These are phyloP conservation scores for Physocladia obscura DNA, from an alignment of 192 early-diverging fungal species.

Conservation along the genomic window DNA sequence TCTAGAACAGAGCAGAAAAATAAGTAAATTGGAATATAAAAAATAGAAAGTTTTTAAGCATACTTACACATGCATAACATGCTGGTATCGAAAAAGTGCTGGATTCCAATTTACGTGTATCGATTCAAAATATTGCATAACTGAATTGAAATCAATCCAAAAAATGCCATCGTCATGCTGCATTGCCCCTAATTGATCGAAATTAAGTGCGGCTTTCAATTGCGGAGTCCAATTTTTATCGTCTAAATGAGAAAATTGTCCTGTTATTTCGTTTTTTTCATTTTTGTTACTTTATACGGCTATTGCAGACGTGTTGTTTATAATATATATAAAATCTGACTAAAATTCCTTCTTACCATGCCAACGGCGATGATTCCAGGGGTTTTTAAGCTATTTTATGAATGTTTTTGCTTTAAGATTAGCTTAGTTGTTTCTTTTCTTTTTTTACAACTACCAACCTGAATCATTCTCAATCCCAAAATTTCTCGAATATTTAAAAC, in stretches of 20 bases:
- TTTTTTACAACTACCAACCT: slow-evolving; percentile 43
- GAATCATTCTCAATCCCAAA: slow-evolving; percentile 63
- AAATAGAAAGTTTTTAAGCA: slow-evolving; percentile 31
- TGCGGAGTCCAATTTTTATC: slow-evolving; percentile 65
- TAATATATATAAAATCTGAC: not conserved
- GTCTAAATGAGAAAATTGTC: slow-evolving; percentile 35
- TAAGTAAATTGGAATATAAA: not conserved
- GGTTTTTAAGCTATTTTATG: slow-evolving; percentile 65
- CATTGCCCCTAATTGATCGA: slow-evolving; percentile 66
- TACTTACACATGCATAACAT: slow-evolving; percentile 73
- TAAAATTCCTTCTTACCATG: slow-evolving; percentile 59
- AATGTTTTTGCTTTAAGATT: not conserved
- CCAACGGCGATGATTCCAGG: slow-evolving; percentile 90
- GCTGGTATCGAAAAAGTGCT: slow-evolving; percentile 63
- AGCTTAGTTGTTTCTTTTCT: not conserved
- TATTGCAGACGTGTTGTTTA: no score
- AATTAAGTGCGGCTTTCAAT: slow-evolving; percentile 65
- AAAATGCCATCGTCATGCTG: slow-evolving; percentile 82
- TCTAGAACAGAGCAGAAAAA: slow-evolving; percentile 36
- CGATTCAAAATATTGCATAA: slow-evolving; percentile 76
- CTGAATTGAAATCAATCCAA: slow-evolving; percentile 86
- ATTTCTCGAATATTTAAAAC: slow-evolving; percentile 62
- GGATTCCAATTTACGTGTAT: slow-evolving; percentile 92
- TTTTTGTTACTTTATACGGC: no score
- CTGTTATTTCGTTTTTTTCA: slow-evolving; percentile 19